Conservation (phyloP, 176 grass and related monocot genomes). For the Alloteropsis semialata region DNA sequence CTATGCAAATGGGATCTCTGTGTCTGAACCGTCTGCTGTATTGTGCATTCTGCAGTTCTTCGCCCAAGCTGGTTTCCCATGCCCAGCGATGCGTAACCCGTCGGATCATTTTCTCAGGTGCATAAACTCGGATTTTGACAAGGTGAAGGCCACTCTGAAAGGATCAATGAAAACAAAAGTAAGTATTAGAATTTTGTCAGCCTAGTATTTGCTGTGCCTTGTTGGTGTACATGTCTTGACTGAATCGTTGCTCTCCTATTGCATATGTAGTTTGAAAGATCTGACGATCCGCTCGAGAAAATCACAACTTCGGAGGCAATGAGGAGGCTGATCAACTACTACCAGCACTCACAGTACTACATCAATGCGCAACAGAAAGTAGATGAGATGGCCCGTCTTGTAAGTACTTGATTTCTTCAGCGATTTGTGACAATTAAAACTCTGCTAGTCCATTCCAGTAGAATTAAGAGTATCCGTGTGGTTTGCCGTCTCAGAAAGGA, state of each 20-base stretch:
- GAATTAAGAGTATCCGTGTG: background rate
- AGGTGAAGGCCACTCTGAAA: slow-evolving; percentile 99
- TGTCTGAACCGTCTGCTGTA: background rate
- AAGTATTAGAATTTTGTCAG: background rate
- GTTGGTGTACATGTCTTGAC: background rate
- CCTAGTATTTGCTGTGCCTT: background rate
- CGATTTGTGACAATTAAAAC: slow-evolving; percentile 1
- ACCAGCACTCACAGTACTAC: slow-evolving; percentile 66
- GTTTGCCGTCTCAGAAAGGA: slow-evolving; percentile 71
- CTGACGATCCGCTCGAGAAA: slow-evolving; percentile 76
- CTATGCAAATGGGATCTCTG: background rate
- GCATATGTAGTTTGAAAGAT: slow-evolving; percentile 61
- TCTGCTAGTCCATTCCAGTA: background rate
- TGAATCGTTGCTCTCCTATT: background rate
- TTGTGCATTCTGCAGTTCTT: slow-evolving; percentile 60
- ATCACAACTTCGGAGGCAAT: slow-evolving; percentile 74
- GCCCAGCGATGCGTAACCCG: slow-evolving; percentile 75
- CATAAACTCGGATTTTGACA: slow-evolving; percentile 92
- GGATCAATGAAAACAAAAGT: slow-evolving; percentile 86
- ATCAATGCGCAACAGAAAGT: slow-evolving; percentile 61
- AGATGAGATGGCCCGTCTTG: slow-evolving; percentile 76
- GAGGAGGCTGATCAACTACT: slow-evolving; percentile 66
- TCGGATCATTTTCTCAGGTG: slow-evolving; percentile 97
- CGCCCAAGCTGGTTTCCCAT: slow-evolving; percentile 91
- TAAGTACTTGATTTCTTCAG: slow-evolving; percentile 48